Base-by-base conservation (phyloP, 345 rosid genomes). In the Lepidium aucheri region DNA sequence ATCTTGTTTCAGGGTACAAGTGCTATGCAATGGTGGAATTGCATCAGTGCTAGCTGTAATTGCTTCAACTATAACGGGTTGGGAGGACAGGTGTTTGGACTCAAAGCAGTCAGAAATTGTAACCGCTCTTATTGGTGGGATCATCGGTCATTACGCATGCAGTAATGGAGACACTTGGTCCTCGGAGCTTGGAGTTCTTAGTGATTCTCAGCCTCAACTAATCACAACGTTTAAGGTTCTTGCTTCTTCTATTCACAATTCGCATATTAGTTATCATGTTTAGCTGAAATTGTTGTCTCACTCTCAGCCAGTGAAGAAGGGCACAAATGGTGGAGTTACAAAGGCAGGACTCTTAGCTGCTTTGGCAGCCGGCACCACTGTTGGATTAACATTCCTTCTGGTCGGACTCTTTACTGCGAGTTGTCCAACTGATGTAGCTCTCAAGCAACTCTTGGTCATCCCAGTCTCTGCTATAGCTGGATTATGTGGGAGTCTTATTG, bases 161-260 rank as follows among this genome's bases (percentile, higher is more conserved):
- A 84, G 84, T 78, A 94, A 88, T 57, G 97, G 99, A 24, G 99
- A 94, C 65, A 94, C 99, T 16, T 94, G 97, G 99, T 94, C 99
- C 65, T 94, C 99, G 0, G 99, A 94, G 86, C 88, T 94, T 38
- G 99, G 99, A 56, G 84, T 90, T 49, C 99, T 94, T 46, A 94
- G 97, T 46, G 82, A 88, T 54, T 81, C 84, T 4, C 96, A 90
- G 50, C 99, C 99, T 15, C 92, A 88, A 42, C 70, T 94, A 54
- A 88, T 94, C 79, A 94, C 99, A 17, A 88, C 90, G 46, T 76
- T 90, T 54, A 94, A 94, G 99, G 99, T 94, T 46, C 22, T 13
- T 65, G 7, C 49, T 67, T 24, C 54, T 46, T 45, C 7, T 35
- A 41, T 26, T 34, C 57, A 26, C 73, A 8, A 34, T 3, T 33